phyloP scores from a whole-genome alignment of 2,329 filamentous ascomycete species.

The Colletotrichum destructivum region DNA sequence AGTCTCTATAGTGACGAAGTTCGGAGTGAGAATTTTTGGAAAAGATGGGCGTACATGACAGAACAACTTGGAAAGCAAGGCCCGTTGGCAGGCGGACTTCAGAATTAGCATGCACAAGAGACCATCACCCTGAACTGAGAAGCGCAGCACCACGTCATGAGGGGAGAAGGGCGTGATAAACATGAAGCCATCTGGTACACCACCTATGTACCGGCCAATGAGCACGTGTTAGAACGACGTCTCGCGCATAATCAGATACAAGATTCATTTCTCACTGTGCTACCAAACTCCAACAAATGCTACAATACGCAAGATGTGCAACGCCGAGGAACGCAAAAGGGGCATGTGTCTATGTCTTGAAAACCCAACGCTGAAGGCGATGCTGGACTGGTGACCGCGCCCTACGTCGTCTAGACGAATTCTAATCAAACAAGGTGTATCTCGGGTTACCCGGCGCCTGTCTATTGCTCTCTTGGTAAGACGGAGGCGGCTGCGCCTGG shows the following conservation, averaged over 20 bases:
- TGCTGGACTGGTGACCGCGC: constrained; percentile 2
- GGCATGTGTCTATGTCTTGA: constrained; percentile 13
- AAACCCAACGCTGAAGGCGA: constrained; percentile 1
- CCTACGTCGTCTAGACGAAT: constrained; percentile 9
- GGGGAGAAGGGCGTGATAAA: background rate
- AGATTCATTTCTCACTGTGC: constrained; percentile 4
- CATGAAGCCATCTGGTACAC: background rate
- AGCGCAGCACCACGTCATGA: background rate
- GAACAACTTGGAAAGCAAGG: background rate
- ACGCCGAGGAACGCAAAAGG: background rate
- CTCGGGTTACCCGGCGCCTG: constrained; percentile 31
- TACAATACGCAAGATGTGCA: background rate
- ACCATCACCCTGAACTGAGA: background rate
- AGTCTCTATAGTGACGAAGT: constrained; percentile 11
- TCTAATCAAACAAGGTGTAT: constrained; percentile 41
- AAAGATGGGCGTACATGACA: background rate
- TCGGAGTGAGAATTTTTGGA: background rate
- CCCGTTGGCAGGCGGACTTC: background rate
- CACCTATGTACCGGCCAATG: background rate
- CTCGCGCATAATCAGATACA: background rate
- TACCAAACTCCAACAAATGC: constrained; percentile 26
- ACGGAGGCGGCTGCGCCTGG: constrained; percentile 27
- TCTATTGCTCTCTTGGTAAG: constrained; percentile 39
- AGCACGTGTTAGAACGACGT: background rate
- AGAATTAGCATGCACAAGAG: background rate